These are phyloP conservation scores for Leishmania aethiopica DNA, from an alignment of 208 protist genomes.

Conservation along the genomic window DNA sequence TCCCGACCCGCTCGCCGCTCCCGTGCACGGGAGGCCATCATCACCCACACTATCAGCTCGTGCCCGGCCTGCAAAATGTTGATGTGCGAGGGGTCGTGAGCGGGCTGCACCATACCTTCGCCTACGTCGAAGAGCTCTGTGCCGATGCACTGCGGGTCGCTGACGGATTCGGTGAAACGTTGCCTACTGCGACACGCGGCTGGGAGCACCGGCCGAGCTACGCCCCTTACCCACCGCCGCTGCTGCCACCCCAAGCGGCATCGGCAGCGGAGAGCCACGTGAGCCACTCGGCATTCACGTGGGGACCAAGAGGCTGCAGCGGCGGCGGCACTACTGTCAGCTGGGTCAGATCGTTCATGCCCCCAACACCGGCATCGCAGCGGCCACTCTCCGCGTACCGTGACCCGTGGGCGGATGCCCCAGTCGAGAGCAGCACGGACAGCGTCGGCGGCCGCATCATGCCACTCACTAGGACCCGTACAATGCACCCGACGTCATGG, in stretches of 20 bases:
- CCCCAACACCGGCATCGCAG: neutral
- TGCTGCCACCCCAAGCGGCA: neutral
- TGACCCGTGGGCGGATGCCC: neutral
- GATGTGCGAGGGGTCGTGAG: conserved; percentile 73
- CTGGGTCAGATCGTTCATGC: neutral
- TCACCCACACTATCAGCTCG: conserved; percentile 42
- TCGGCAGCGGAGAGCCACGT: neutral
- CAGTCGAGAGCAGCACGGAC: neutral
- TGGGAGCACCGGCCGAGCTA: conserved; percentile 1
- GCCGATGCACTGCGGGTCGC: neutral
- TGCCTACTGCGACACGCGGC: neutral
- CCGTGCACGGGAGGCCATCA: conserved; percentile 24
- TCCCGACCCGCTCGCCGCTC: neutral
- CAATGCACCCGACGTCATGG: neutral
- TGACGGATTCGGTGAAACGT: neutral
- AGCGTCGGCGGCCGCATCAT: neutral
- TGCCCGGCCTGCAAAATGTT: conserved; percentile 51
- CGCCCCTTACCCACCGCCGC: neutral
- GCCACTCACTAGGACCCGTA: neutral
- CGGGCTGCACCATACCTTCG: conserved; percentile 86
- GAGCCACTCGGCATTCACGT: neutral
- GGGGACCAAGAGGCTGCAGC: neutral
- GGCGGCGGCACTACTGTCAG: neutral
- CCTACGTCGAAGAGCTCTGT: conserved; percentile 66
- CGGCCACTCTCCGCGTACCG: neutral